Percentiles rank a stretch among this genome's conserved stretches.
Conservation (phyloP, 306 rosid species). For the Gleditsia sinensis region DNA sequence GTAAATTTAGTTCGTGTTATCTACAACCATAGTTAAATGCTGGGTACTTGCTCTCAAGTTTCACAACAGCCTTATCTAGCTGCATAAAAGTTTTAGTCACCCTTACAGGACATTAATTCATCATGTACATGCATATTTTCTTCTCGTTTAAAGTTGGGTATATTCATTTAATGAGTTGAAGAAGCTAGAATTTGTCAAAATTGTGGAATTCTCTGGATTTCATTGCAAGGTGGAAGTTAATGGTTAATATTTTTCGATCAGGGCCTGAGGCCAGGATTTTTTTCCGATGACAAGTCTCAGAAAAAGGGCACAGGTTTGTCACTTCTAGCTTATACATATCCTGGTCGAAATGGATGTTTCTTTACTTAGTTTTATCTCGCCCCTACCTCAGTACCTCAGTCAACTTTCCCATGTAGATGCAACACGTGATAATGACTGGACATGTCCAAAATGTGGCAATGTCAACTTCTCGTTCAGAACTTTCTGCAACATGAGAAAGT, state of each 20-base stretch:
- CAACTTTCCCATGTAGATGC: constrained; percentile 45
- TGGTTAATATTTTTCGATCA: constrained; percentile 40
- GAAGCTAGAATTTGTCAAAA: not conserved
- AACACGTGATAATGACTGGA: constrained; percentile 97
- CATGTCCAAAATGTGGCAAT: constrained; percentile 98
- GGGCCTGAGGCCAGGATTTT: constrained; percentile 90
- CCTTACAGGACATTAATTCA: not conserved
- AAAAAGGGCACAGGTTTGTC: constrained; percentile 71
- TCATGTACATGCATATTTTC: not conserved
- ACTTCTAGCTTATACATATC: constrained; percentile 1
- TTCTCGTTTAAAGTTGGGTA: not conserved
- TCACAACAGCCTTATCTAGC: not conserved
- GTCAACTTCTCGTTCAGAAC: constrained; percentile 92
- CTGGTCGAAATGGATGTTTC: constrained; percentile 7
- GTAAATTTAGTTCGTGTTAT: not conserved
- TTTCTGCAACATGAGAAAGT: constrained; percentile 98
- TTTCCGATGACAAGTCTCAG: constrained; percentile 72
- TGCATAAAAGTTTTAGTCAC: not conserved
- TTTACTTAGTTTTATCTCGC: not conserved
- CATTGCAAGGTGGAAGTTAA: constrained; percentile 17
- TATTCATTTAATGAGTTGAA: constrained; percentile 11
- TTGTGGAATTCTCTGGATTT: constrained; percentile 21
- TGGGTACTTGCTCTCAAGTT: not conserved
- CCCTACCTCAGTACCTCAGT: too few species aligned
- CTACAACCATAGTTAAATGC: not conserved